Conservation (phyloP, 768 basidiomycete genomes). For the Lentinula boryana region DNA sequence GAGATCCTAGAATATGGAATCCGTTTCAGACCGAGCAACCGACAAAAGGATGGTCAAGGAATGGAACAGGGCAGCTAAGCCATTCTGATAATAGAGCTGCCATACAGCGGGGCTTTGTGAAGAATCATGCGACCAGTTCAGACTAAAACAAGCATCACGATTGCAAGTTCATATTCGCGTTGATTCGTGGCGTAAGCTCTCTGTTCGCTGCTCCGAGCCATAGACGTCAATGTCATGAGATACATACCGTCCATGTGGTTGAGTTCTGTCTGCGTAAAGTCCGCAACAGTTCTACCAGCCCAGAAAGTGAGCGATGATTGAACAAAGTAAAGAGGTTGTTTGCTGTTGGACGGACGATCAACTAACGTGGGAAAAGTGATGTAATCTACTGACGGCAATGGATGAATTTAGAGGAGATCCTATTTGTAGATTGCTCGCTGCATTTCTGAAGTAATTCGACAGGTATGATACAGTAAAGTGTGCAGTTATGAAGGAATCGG, state of each 20-base stretch:
- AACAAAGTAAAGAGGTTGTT: not conserved
- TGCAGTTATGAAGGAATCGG: slow-evolving; percentile 17
- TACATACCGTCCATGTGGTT: not conserved
- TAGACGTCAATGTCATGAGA: not conserved
- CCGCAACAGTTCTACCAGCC: not conserved
- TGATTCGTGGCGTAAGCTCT: not conserved
- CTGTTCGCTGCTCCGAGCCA: not conserved
- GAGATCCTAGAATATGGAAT: not conserved
- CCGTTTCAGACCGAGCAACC: not conserved
- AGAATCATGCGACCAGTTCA: no score
- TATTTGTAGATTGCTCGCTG: no score
- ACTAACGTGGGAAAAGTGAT: no score
- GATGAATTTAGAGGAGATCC: no score
- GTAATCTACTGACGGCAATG: no score
- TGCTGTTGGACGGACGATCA: no score
- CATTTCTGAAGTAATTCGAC: no score
- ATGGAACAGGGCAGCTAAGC: not conserved
- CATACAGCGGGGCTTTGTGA: no score
- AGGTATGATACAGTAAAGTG: no score
- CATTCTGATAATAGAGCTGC: not conserved
- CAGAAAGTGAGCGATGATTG: not conserved
- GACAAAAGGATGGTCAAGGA: not conserved
- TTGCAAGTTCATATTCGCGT: not conserved
- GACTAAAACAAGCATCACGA: not conserved
- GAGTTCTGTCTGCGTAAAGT: not conserved